phyloP scores from a whole-genome alignment of 208 protist genomes.

The Acanthamoeba quina region DNA sequence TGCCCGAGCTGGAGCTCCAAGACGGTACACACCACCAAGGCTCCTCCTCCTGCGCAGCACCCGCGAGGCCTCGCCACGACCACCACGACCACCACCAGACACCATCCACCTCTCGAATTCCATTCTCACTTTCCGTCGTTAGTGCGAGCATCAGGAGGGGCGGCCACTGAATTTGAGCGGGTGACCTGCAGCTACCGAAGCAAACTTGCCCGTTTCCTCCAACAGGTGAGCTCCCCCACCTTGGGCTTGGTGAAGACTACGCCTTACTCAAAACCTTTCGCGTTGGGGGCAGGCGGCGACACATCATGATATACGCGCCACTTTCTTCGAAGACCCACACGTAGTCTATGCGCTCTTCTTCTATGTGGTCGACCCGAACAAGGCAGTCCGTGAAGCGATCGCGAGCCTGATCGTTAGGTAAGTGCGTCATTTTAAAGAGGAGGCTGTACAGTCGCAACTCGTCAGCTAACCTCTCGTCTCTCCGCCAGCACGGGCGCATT shows the following conservation, averaged over 20 bases:
- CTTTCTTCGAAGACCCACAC: conserved; percentile 56
- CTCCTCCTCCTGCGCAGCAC: too few relatives aligned
- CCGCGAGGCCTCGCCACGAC: too few relatives aligned
- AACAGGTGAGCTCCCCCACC: too few relatives aligned
- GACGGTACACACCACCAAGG: neutral
- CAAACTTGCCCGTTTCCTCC: too few relatives aligned
- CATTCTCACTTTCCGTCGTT: too few relatives aligned
- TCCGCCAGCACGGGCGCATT: neutral
- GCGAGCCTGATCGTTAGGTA: neutral
- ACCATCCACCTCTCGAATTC: too few relatives aligned
- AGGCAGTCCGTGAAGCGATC: conserved; percentile 9
- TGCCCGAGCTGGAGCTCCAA: neutral
- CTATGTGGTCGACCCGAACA: conserved; percentile 18
- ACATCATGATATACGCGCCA: neutral
- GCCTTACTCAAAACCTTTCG: neutral
- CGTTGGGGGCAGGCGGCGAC: neutral
- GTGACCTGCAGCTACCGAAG: too few relatives aligned
- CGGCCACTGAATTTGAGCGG: too few relatives aligned
- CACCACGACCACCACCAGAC: too few relatives aligned
- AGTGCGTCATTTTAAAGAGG: neutral
- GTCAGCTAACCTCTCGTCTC: too few relatives aligned
- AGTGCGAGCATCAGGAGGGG: too few relatives aligned
- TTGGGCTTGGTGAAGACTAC: neutral
- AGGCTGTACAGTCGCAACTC: neutral
- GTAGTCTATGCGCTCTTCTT: conserved; percentile 58